These are phyloP conservation scores for Exophiala bonariae DNA, from an alignment of 2,329 filamentous ascomycete genomes.

Conservation along the genomic window DNA sequence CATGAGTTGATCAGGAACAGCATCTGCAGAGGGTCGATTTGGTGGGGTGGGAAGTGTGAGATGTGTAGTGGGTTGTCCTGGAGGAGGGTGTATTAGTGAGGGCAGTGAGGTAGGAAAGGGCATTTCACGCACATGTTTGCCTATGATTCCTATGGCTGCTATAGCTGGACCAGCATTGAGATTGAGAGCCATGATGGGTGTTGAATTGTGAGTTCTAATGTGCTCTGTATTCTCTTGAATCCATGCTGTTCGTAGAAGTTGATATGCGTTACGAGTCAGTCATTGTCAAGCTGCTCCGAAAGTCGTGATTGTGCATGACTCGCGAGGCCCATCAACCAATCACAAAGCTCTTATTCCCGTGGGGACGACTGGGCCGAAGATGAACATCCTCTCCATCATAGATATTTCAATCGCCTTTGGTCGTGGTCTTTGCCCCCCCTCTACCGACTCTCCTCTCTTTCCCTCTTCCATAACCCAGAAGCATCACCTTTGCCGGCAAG, in stretches of 20 bases:
- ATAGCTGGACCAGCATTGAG: constrained; percentile 64
- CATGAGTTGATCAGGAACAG: constrained; percentile 87
- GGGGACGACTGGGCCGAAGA: neutral
- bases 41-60: constrained; percentile 78
- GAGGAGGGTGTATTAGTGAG: neutral
- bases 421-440: constrained; percentile 16
- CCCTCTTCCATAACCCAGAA: constrained; percentile 6
- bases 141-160: constrained; percentile 90
- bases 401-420: constrained; percentile 8
- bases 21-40: constrained; percentile 71
- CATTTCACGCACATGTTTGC: constrained; percentile 77
- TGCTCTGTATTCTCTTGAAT: too few relatives aligned
- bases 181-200: constrained; percentile 14
- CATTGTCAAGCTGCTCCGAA: too few relatives aligned
- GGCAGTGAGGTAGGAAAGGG: neutral
- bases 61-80: constrained; percentile 97
- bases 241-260: too few relatives aligned
- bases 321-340: constrained; percentile 12
- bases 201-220: neutral
- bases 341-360: constrained; percentile 14
- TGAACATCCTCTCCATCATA: constrained; percentile 12
- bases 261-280: too few relatives aligned
- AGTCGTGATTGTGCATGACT: too few relatives aligned
- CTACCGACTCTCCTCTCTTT: constrained; percentile 29
- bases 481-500: constrained; percentile 24